A percentile compares a stretch with the other conserved stretches of the same genome.
phyloP scores from a whole-genome alignment of 1,139 yeast genomes.

The Scheffersomyces lignicola region DNA sequence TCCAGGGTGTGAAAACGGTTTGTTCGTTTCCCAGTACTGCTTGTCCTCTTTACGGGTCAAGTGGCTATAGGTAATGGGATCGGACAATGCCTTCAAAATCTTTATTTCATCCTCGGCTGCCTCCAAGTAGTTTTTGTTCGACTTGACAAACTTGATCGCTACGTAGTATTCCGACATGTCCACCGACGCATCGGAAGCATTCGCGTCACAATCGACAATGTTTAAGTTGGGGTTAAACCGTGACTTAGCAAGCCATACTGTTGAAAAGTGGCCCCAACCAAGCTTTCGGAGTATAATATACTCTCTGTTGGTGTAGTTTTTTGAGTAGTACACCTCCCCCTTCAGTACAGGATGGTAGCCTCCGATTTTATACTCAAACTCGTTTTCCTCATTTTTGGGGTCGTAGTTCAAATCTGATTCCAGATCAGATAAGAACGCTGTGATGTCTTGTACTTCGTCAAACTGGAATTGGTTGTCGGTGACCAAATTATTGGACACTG shows the following conservation, averaged over 20 bases:
- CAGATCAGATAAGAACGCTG: slow-evolving; percentile 13
- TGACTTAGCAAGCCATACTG: slow-evolving; percentile 77
- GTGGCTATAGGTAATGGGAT: slow-evolving; percentile 20
- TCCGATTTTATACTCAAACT: slow-evolving; percentile 37
- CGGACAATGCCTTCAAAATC: slow-evolving; percentile 23
- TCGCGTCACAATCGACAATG: slow-evolving; percentile 2
- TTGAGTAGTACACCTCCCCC: slow-evolving; percentile 38
- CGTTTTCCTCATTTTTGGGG: slow-evolving; percentile 41
- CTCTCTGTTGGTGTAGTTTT: slow-evolving; percentile 19
- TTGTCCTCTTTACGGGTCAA: slow-evolving; percentile 20
- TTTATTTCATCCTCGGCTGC: slow-evolving; percentile 46
- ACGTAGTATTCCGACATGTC: slow-evolving; percentile 28
- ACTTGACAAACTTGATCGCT: slow-evolving; percentile 44
- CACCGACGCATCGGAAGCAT: not conserved
- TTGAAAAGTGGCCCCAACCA: slow-evolving; percentile 92
- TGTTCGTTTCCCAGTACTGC: slow-evolving; percentile 14
- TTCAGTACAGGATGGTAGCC: slow-evolving; percentile 45
- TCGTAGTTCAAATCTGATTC: slow-evolving; percentile 30
- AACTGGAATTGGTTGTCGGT: slow-evolving; percentile 3
- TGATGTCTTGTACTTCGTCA: slow-evolving; percentile 6
- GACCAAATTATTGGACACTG: not conserved
- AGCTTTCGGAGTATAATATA: slow-evolving; percentile 40
- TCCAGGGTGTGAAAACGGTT: slow-evolving; percentile 30
- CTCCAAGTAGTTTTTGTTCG: slow-evolving; percentile 39
- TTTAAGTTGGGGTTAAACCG: slow-evolving; percentile 22